Evolutionary conservation across 208 protist genomes (phyloP).

Genomic region (Trypanosoma platydactyli): DNA sequence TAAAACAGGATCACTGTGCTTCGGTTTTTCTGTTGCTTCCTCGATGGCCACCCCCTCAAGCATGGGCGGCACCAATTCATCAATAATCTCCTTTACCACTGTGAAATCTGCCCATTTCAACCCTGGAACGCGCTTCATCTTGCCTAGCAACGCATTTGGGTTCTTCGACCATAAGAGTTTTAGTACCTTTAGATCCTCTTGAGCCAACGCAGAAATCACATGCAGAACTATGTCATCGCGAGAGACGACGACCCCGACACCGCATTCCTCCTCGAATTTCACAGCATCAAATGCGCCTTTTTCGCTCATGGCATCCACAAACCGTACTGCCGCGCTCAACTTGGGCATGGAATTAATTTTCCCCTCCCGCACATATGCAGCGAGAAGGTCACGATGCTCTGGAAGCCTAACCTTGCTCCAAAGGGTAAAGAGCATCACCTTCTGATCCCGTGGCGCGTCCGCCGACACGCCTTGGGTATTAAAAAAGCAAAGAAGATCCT

Average conservation of each 20-base stretch:
- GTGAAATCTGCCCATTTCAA: conserved; percentile 81
- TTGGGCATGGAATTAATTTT: conserved; percentile 85
- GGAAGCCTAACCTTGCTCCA: conserved; percentile 86
- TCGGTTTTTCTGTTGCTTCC: conserved; percentile 17
- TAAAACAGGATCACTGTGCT: conserved; percentile 4
- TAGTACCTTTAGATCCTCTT: conserved; percentile 52
- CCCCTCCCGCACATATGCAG: conserved; percentile 49
- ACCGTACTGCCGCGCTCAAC: conserved; percentile 77
- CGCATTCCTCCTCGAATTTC: conserved; percentile 67
- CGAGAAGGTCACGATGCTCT: conserved; percentile 69
- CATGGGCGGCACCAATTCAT: conserved; percentile 62
- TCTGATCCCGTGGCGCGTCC: conserved; percentile 65
- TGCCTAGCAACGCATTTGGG: conserved; percentile 80
- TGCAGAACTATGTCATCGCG: conserved; percentile 41
- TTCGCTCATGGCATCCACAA: conserved; percentile 59
- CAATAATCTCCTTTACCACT: conserved; percentile 59
- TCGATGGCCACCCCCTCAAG: conserved; percentile 53
- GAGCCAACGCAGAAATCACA: conserved; percentile 55
- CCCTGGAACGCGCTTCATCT: conserved; percentile 66
- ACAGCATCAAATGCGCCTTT: conserved; percentile 37
- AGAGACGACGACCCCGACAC: conserved; percentile 71
- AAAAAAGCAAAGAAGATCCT: conserved; percentile 83
- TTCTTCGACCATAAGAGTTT: conserved; percentile 81
- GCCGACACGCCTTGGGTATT: conserved; percentile 42
- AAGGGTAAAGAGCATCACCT: conserved; percentile 86